These are phyloP conservation scores for Exsudoporus frostii DNA, from an alignment of 768 basidiomycete species.

Conservation along the genomic window DNA sequence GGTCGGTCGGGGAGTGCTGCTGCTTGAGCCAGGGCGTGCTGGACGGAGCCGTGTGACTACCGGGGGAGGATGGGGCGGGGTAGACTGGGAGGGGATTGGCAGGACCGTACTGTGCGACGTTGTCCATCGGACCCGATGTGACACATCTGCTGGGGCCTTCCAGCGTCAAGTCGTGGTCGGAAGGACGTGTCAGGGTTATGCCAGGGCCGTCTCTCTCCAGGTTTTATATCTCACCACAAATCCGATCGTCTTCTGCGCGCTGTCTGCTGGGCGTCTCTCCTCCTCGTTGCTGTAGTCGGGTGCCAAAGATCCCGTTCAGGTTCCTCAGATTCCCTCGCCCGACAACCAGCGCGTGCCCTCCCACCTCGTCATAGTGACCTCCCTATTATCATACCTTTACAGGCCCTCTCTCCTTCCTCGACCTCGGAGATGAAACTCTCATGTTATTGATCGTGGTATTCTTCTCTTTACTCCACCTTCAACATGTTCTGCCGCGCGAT, in stretches of 20 bases:
- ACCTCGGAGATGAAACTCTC: constrained; percentile 36
- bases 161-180: constrained; percentile 27
- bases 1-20: constrained; percentile 21
- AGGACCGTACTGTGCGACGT: constrained; percentile 32
- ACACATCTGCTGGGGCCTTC: constrained; percentile 32
- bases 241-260: constrained; percentile 18
- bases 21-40: constrained; percentile 30
- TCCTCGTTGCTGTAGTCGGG: constrained; percentile 14
- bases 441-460: constrained; percentile 31
- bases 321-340: constrained; percentile 13
- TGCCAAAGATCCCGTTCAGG: constrained; percentile 9
- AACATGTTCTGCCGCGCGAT: constrained; percentile 28
- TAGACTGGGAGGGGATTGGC: constrained; percentile 31
- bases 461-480: constrained; percentile 27
- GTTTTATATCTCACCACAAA: constrained; percentile 30
- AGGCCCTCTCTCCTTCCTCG: constrained; percentile 19
- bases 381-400: constrained; percentile 20
- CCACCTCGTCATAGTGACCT: constrained; percentile 23
- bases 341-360: constrained; percentile 13
- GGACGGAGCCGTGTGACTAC: constrained; percentile 22
- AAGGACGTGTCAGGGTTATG: constrained; percentile 29
- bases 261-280: constrained; percentile 12
- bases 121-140: constrained; percentile 36
- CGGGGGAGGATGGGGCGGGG: constrained; percentile 28
- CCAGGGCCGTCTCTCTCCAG: constrained; percentile 23